phyloP scores from a whole-genome alignment of 495 filamentous ascomycete species.

The Xylaria longipes region DNA sequence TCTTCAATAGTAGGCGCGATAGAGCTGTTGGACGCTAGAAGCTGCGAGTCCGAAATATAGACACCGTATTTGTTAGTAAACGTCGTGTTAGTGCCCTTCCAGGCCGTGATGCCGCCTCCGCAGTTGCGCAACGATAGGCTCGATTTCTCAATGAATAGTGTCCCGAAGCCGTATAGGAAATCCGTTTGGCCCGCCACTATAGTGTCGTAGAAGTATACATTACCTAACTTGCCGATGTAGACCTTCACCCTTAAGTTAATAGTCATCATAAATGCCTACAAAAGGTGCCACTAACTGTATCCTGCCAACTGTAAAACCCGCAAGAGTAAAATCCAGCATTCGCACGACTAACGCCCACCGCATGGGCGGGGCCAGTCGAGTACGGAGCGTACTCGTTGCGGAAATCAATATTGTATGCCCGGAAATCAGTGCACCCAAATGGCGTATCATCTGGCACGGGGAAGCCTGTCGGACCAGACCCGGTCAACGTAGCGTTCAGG shows the following conservation, averaged over 20 bases:
- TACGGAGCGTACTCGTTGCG: constrained; percentile 61
- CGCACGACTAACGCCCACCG: constrained; percentile 60
- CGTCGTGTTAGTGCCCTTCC: constrained; percentile 70
- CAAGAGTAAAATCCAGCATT: constrained; percentile 67
- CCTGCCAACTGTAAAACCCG: constrained; percentile 65
- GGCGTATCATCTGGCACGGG: constrained; percentile 62
- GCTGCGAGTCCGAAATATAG: constrained; percentile 58
- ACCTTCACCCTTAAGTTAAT: constrained; percentile 42
- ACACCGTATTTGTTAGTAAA: constrained; percentile 67
- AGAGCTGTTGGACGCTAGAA: constrained; percentile 58
- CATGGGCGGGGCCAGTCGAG: constrained; percentile 60
- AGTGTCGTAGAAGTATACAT: constrained; percentile 62
- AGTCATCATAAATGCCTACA: constrained; percentile 1
- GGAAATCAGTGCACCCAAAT: constrained; percentile 63
- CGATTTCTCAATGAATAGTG: constrained; percentile 54
- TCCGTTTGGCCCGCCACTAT: constrained; percentile 64
- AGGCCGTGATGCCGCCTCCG: constrained; percentile 69
- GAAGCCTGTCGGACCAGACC: constrained; percentile 61
- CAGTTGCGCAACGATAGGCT: constrained; percentile 57
- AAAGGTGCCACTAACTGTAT: constrained; percentile 51
- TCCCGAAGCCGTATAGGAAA: constrained; percentile 63
- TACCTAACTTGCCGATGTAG: constrained; percentile 67
- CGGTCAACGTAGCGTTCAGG: constrained; percentile 61
- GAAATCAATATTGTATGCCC: constrained; percentile 66
- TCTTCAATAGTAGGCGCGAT: constrained; percentile 53